These are phyloP conservation scores for Sphaerostilbella broomeana DNA, from an alignment of 2,329 filamentous ascomycete genomes.

Conservation along the genomic window DNA sequence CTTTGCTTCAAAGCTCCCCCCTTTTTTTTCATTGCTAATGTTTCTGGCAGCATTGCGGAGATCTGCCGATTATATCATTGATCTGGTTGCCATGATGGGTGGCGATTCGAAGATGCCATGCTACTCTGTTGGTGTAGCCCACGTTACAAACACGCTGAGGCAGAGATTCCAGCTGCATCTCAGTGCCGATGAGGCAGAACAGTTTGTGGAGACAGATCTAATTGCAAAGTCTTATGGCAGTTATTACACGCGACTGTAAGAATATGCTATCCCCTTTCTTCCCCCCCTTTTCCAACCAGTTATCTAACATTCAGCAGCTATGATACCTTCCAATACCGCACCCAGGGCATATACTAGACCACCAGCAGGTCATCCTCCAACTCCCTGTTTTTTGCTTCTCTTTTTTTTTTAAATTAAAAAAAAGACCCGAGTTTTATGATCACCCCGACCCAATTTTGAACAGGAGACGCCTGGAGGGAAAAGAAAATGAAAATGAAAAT, in stretches of 20 bases:
- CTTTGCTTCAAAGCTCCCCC: neutral
- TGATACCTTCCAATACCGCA: conserved; percentile 81
- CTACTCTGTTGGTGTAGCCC: conserved; percentile 66
- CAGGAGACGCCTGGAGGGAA: no score
- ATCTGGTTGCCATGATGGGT: conserved; percentile 79
- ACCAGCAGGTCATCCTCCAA: no score
- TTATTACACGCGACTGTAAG: conserved; percentile 80
- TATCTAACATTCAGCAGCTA: conserved; percentile 45
- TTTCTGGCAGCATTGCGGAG: conserved; percentile 55
- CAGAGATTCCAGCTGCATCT: conserved; percentile 77
- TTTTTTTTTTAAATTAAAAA: no score
- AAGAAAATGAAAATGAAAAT: no score
- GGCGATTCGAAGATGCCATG: conserved; percentile 79
- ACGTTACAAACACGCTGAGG: conserved; percentile 61
- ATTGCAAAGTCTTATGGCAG: conserved; percentile 76
- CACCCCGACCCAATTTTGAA: no score
- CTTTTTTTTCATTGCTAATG: conserved; percentile 14
- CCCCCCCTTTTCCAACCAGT: neutral
- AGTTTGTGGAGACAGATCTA: conserved; percentile 73
- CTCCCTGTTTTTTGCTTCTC: no score
- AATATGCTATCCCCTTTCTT: conserved; percentile 8
- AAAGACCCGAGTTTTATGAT: no score
- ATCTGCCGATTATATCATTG: conserved; percentile 73
- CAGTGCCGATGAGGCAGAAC: conserved; percentile 73
- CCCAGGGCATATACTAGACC: conserved; percentile 72